Base-by-base conservation (phyloP, 2,329 filamentous ascomycete genomes). In the Fusarium decemcellulare region DNA sequence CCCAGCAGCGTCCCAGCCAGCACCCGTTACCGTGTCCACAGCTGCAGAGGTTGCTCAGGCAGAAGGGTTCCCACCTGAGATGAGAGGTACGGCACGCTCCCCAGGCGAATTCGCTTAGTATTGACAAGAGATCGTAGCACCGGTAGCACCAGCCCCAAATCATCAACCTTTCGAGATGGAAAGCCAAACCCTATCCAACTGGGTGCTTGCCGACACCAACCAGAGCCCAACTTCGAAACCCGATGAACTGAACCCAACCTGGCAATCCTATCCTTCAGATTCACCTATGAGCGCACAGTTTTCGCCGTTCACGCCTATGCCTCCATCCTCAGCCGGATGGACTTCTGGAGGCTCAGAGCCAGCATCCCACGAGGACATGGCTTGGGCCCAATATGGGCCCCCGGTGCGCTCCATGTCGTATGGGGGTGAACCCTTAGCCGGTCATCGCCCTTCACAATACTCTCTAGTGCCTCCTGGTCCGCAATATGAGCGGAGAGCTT, bases 271-370 rank as follows among this genome's bases (percentile, higher is more conserved):
- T 70, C 75, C 84, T 10, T 80, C 84, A 43, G 86, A 86, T 42
- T 84, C 86, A 8, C 82, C 86, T 10, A 79, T 87, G 36, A 84
- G 83, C 5, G 80, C 85, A 0, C 83, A 83, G 4, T 86, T 85
- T 63, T 84, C 86, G 6, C 81, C 85, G 2, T 88, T 86, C 70
- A 78, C 81, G 7, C 80, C 82, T 23, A 80, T 83, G 43, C 77
- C 82, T 14, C 72, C 81, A 3, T 77, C 83, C 18, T 68, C 67
- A 1, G 75, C 81, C 29, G 75, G 81, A 4, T 87, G 85, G 86
- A 74, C 81, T 32, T 77, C 79, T 27, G 75, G 68, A 47, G 65
- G 59, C 52, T 74, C 81, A 8, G 81, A 84, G 39, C 60, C 81
- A 34, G 76, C 77, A 10, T 72, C 80, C 42, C 80, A 83, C 16